phyloP scores from a whole-genome alignment of 495 filamentous ascomycete genomes.

The Penicillium crystallinum region DNA sequence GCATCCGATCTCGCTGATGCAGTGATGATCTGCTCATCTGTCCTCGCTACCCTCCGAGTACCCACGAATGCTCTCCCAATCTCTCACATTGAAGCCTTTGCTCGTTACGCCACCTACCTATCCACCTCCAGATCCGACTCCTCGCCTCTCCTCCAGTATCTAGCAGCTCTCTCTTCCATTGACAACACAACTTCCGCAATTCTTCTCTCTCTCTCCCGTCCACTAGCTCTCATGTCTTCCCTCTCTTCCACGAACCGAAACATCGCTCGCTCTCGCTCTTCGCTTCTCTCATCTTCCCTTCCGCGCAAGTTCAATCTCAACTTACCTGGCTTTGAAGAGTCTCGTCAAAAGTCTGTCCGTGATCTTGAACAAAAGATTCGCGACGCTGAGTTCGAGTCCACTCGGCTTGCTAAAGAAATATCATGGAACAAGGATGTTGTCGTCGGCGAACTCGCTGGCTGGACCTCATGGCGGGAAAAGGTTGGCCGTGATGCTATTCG shows the following conservation, averaged over 20 bases:
- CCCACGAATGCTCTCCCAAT: constrained; percentile 53
- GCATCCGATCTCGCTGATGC: constrained; percentile 64
- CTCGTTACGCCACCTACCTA: constrained; percentile 63
- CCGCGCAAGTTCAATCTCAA: constrained; percentile 49
- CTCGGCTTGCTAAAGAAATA: constrained; percentile 67
- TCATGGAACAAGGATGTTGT: constrained; percentile 91
- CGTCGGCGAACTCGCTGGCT: constrained; percentile 84
- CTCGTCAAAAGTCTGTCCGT: constrained; percentile 70
- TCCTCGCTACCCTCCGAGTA: constrained; percentile 44
- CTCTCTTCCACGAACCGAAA: constrained; percentile 61
- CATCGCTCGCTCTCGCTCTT: constrained; percentile 68
- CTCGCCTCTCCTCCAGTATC: constrained; percentile 64
- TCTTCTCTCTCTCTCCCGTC: constrained; percentile 73
- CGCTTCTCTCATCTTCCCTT: constrained; percentile 49
- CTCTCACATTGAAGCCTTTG: constrained; percentile 63
- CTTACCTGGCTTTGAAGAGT: constrained; percentile 70
- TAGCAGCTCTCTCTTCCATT: constrained; percentile 67
- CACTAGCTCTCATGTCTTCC: constrained; percentile 65
- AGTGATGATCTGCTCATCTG: constrained; percentile 51
- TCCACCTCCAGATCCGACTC: constrained; percentile 63
- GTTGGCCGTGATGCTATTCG: constrained; percentile 69
- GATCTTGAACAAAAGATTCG: constrained; percentile 72
- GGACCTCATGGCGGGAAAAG: constrained; percentile 81
- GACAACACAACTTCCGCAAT: constrained; percentile 77
- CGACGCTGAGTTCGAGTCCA: constrained; percentile 57